phyloP scores from a whole-genome alignment of 2,329 filamentous ascomycete genomes.

The Penicillium sp. region DNA sequence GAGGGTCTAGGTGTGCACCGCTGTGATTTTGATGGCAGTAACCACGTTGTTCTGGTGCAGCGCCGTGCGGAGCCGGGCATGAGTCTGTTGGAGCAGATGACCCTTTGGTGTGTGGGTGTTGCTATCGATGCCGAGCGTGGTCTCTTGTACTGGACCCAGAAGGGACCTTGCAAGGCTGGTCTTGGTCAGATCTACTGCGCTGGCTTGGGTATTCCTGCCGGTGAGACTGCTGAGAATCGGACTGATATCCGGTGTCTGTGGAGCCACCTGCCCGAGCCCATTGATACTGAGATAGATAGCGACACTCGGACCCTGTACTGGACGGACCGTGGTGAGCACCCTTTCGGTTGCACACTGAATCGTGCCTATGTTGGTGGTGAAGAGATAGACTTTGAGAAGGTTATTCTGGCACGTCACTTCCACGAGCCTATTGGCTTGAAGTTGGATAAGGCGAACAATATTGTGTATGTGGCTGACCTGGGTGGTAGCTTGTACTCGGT shows the following conservation, averaged over 20 bases:
- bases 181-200: slow-evolving; percentile 49
- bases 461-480: slow-evolving; percentile 20
- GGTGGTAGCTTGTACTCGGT: slow-evolving; percentile 22
- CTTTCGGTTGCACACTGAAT: slow-evolving; percentile 49
- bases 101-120: slow-evolving; percentile 50
- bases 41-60: slow-evolving; percentile 35
- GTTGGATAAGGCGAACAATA: slow-evolving; percentile 13
- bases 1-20: slow-evolving; percentile 36
- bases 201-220: slow-evolving; percentile 33
- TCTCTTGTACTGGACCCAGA: slow-evolving; percentile 54
- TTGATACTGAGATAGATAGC: slow-evolving; percentile 51
- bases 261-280: slow-evolving; percentile 45
- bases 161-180: slow-evolving; percentile 46
- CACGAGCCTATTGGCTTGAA: slow-evolving; percentile 33
- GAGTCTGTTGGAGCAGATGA: slow-evolving; percentile 24
- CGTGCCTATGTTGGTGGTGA: slow-evolving; percentile 20
- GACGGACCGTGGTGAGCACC: slow-evolving; percentile 54
- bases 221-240: slow-evolving; percentile 29
- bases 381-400: slow-evolving; percentile 7
- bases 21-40: slow-evolving; percentile 29
- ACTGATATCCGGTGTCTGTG: slow-evolving; percentile 40
- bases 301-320: slow-evolving; percentile 45
- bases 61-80: slow-evolving; percentile 14
- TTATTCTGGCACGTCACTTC: slow-evolving; percentile 29
- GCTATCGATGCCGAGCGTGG: slow-evolving; percentile 37